These are phyloP conservation scores for Pyrenochaeta sp. DNA, from an alignment of 2,329 filamentous ascomycete genomes.

Conservation along the genomic window DNA sequence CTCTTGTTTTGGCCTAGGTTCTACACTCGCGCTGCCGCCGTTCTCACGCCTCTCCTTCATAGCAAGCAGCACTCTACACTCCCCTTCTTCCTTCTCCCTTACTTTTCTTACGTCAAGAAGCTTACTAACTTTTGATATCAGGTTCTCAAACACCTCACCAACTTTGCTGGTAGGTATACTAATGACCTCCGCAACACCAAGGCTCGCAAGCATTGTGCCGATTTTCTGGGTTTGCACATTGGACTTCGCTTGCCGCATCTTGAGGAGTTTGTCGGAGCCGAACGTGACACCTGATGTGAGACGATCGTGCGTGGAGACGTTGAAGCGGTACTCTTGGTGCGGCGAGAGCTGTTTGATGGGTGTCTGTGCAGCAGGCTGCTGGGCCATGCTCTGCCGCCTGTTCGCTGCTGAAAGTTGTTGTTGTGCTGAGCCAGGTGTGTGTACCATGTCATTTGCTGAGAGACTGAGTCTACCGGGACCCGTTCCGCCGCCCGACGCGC, in stretches of 20 bases:
- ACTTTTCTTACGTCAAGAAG: conserved; percentile 78
- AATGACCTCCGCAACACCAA: conserved; percentile 74
- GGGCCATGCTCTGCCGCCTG: conserved; percentile 48
- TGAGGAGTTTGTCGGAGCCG: conserved; percentile 82
- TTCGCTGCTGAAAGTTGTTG: conserved; percentile 40
- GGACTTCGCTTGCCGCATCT: conserved; percentile 79
- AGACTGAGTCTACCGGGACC: conserved; percentile 49
- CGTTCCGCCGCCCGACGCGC: conserved; percentile 56
- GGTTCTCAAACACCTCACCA: conserved; percentile 73
- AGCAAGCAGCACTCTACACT: conserved; percentile 56
- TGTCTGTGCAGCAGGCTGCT: conserved; percentile 50
- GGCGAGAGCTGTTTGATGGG: conserved; percentile 65
- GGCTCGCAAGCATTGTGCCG: conserved; percentile 73
- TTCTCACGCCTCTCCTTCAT: conserved; percentile 46
- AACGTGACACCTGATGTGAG: conserved; percentile 87
- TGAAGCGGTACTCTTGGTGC: conserved; percentile 80
- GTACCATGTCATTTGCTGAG: conserved; percentile 47
- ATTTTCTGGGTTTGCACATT: conserved; percentile 80
- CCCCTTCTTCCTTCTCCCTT: conserved; percentile 77
- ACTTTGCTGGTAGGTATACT: conserved; percentile 78
- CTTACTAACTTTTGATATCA: conserved; percentile 72
- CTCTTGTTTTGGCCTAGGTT: conserved; percentile 28
- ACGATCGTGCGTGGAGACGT: conserved; percentile 85
- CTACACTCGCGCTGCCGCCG: conserved; percentile 22
- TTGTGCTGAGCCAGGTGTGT: conserved; percentile 43